Conservation (phyloP, 495 filamentous ascomycete species). For the Penicillium cosmopolitanum region DNA sequence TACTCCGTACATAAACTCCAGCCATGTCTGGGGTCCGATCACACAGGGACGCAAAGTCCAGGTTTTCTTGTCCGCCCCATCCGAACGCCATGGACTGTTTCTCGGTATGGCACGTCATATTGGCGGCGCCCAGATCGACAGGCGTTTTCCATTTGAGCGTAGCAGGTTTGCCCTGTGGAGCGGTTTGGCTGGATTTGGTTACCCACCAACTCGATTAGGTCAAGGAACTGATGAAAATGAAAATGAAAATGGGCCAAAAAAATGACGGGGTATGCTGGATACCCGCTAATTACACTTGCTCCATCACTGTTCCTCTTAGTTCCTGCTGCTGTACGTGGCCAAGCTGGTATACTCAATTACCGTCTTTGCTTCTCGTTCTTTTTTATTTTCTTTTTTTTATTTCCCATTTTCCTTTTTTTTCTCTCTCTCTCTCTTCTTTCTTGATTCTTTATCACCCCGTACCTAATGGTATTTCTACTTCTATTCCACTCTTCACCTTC, state of each 20-base stretch:
- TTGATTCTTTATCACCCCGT: not conserved
- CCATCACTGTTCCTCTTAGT: not conserved
- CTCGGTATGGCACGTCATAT: not conserved
- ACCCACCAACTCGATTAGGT: too few species aligned
- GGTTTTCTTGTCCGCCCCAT: not conserved
- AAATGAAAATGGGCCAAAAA: not conserved
- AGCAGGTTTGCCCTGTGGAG: slow-evolving; percentile 9
- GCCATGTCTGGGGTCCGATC: slow-evolving; percentile 1
- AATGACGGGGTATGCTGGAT: slow-evolving; percentile 12
- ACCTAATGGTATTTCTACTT: slow-evolving; percentile 2
- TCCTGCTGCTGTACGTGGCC: slow-evolving; percentile 6
- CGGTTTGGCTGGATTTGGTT: not conserved
- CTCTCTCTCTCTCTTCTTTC: slow-evolving; percentile 12
- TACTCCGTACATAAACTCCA: not conserved
- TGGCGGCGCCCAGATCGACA: slow-evolving; percentile 17
- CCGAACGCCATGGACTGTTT: not conserved
- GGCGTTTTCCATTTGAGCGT: slow-evolving; percentile 9
- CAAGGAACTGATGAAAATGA: not conserved
- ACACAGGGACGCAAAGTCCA: not conserved
- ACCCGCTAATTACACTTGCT: slow-evolving; percentile 14
- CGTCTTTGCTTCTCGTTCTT: slow-evolving; percentile 7
- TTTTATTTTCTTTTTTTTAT: slow-evolving; percentile 11
- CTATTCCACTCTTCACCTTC: slow-evolving; percentile 3
- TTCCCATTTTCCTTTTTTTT: slow-evolving; percentile 8
- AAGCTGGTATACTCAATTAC: slow-evolving; percentile 17